Percentiles rank a stretch among this genome's conserved stretches.
Conservation (phyloP, 108 stramenopile genomes). For the Stephanodiscus triporus region DNA sequence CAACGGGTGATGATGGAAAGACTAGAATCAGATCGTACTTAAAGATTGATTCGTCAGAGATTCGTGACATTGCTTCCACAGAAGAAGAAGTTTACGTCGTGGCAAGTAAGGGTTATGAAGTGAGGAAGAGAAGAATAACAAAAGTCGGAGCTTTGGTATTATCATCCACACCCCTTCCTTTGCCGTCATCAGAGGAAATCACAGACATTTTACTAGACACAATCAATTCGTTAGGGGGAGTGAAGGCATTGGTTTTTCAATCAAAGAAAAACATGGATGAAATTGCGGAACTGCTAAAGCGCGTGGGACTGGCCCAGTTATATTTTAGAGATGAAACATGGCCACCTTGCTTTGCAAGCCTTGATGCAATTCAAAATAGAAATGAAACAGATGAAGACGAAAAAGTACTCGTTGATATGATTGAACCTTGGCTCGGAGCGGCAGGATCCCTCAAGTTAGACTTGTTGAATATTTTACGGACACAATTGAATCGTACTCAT, state of each 20-base stretch:
- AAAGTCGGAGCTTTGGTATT: slow-evolving; percentile 58
- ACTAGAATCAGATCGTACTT: slow-evolving; percentile 58
- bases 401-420: slow-evolving; percentile 25
- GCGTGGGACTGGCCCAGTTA: slow-evolving; percentile 42
- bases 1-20: slow-evolving; percentile 67
- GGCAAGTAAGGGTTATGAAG: slow-evolving; percentile 62
- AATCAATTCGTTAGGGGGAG: slow-evolving; percentile 56
- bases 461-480: slow-evolving; percentile 40
- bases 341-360: slow-evolving; percentile 48
- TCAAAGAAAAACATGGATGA: slow-evolving; percentile 31
- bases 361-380: slow-evolving; percentile 40
- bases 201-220: slow-evolving; percentile 49
- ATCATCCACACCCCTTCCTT: slow-evolving; percentile 50
- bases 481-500: slow-evolving; percentile 35
- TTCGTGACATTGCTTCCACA: slow-evolving; percentile 38
- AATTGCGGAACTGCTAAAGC: slow-evolving; percentile 43
- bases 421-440: slow-evolving; percentile 65
- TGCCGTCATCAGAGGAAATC: slow-evolving; percentile 52
- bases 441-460: slow-evolving; percentile 55
- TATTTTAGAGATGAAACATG: slow-evolving; percentile 28
- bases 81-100: slow-evolving; percentile 52
- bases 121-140: slow-evolving; percentile 48
- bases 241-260: slow-evolving; percentile 45
- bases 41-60: slow-evolving; percentile 32
- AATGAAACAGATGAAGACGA: slow-evolving; percentile 29